These are phyloP conservation scores for Penicillium sp. DNA, from an alignment of 2,329 filamentous ascomycete genomes.

Conservation along the genomic window DNA sequence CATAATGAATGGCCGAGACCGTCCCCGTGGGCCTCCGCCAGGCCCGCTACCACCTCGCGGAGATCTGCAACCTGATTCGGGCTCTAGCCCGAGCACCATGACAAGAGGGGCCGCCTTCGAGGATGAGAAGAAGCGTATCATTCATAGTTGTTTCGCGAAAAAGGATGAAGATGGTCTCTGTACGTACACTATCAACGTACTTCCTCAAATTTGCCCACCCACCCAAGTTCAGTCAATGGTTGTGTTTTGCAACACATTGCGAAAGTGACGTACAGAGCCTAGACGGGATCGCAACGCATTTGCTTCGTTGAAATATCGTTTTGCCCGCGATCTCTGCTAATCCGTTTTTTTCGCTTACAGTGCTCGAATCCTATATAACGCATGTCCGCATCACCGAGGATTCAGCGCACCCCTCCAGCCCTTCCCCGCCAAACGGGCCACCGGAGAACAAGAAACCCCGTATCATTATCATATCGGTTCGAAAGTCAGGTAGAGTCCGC, in stretches of 20 bases:
- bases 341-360: conserved; percentile 44
- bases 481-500: conserved; percentile 86
- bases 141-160: conserved; percentile 91
- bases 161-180: conserved; percentile 81
- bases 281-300: background rate
- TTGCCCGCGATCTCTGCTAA: conserved; percentile 19
- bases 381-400: conserved; percentile 92
- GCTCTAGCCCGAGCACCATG: conserved; percentile 35
- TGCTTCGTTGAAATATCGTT: background rate
- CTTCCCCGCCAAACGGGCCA: conserved; percentile 76
- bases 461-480: conserved; percentile 88
- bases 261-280: background rate
- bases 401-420: conserved; percentile 74
- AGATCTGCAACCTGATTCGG: conserved; percentile 35
- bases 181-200: conserved; percentile 52
- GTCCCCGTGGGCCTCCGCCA: conserved; percentile 35
- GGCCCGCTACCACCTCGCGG: conserved; percentile 32
- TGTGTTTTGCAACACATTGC: background rate
- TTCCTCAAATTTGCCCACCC: background rate
- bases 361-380: conserved; percentile 94
- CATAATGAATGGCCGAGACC: conserved; percentile 42
- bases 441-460: conserved; percentile 79
- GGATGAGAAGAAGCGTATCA: conserved; percentile 92
- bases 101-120: conserved; percentile 80
- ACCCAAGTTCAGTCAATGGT: background rate